Percentiles rank a stretch among this genome's conserved stretches.
These are phyloP conservation scores for Immersiella caudata DNA, from an alignment of 495 filamentous ascomycete genomes.

Conservation along the genomic window DNA sequence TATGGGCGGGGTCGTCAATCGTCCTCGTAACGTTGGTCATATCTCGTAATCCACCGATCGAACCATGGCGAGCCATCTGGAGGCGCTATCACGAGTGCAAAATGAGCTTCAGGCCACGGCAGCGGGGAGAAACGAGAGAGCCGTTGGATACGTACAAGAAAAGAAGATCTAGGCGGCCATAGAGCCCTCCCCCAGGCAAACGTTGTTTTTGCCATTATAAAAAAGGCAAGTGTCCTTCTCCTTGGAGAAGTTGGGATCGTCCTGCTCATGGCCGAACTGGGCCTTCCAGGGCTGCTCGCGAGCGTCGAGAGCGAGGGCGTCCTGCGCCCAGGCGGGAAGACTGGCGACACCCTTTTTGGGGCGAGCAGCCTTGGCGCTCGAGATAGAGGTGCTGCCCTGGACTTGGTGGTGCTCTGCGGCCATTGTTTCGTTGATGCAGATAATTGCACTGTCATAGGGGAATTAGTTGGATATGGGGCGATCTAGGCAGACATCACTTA, in stretches of 20 bases:
- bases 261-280: background rate
- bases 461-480: background rate
- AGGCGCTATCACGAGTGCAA: background rate
- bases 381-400: background rate
- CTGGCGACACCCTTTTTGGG: background rate
- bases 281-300: conserved; percentile 22
- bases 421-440: background rate
- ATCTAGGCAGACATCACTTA: too few species aligned
- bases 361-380: background rate
- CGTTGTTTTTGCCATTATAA: conserved; percentile 11
- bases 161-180: conserved; percentile 15
- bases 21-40: background rate
- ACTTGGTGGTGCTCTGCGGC: background rate
- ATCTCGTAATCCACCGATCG: background rate
- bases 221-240: conserved; percentile 12
- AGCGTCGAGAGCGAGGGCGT: background rate
- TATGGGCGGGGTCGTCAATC: background rate
- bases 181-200: conserved; percentile 18
- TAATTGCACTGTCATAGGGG: background rate
- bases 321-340: conserved; percentile 19
- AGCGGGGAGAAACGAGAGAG: background rate
- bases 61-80: background rate
- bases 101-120: background rate
- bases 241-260: conserved; percentile 19
- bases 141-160: background rate